Evolutionary conservation across 2,329 filamentous ascomycete genomes (phyloP).

Genomic region (Penicillium concentricum): DNA sequence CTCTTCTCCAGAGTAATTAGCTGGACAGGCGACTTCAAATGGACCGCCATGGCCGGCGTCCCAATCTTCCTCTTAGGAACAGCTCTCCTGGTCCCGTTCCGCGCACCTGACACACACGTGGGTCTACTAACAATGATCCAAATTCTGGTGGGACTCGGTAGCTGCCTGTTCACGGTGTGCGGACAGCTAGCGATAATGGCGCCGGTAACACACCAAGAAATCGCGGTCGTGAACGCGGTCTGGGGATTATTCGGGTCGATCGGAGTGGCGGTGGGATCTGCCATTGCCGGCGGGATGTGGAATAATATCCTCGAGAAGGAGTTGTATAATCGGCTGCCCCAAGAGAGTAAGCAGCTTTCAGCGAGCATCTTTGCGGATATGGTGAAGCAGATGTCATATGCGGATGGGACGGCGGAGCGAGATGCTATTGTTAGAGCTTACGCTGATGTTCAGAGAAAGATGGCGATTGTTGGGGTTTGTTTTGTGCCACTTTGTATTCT

Average conservation of each 20-base stretch:
- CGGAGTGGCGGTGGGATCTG: slow-evolving; percentile 4
- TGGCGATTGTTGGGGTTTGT: slow-evolving; percentile 39
- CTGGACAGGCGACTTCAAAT: slow-evolving; percentile 10
- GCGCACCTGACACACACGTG: slow-evolving; percentile 4
- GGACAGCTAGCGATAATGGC: slow-evolving; percentile 10
- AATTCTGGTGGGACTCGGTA: slow-evolving; percentile 7
- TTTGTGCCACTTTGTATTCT: slow-evolving; percentile 8
- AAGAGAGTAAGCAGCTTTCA: slow-evolving; percentile 5
- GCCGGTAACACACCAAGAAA: slow-evolving; percentile 8
- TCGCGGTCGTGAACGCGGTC: slow-evolving; percentile 6
- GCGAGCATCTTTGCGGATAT: slow-evolving; percentile 6
- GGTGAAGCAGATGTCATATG: slow-evolving; percentile 31
- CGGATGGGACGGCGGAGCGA: slow-evolving; percentile 42
- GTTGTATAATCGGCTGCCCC: slow-evolving; percentile 1
- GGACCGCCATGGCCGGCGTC: slow-evolving; percentile 7
- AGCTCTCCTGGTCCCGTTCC: slow-evolving; percentile 7
- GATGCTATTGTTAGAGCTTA: slow-evolving; percentile 49
- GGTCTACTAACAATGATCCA: slow-evolving; percentile 8
- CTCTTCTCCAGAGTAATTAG: background rate
- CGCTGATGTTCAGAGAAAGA: slow-evolving; percentile 46
- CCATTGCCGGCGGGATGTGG: slow-evolving; percentile 11
- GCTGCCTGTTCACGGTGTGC: slow-evolving; percentile 6
- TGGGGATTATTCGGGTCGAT: slow-evolving; percentile 10
- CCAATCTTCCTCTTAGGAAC: slow-evolving; percentile 9
- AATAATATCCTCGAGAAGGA: slow-evolving; percentile 6